phyloP scores from a whole-genome alignment of 331 rosid species.

The Acacia concinna region DNA sequence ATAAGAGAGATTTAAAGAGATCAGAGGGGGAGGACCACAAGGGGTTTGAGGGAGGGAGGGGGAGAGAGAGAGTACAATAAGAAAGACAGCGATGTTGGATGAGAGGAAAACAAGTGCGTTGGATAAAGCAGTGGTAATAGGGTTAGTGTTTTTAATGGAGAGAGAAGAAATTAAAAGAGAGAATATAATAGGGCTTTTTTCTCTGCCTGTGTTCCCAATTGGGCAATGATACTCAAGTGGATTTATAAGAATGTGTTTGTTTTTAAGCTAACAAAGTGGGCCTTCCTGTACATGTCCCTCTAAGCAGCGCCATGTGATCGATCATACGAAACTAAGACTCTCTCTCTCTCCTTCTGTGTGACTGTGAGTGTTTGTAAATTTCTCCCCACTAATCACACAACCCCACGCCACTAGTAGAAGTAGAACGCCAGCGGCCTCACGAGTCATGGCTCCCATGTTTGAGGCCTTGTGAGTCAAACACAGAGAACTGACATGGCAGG shows the following conservation, averaged over 20 bases:
- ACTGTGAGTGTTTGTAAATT: background rate
- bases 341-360: background rate
- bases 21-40: constrained; percentile 48
- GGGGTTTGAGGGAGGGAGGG: background rate
- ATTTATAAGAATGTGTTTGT: constrained; percentile 59
- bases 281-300: constrained; percentile 71
- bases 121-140: constrained; percentile 59
- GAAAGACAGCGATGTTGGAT: constrained; percentile 67
- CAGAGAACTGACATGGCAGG: constrained; percentile 35
- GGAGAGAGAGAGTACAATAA: constrained; percentile 45
- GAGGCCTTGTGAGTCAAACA: constrained; percentile 30
- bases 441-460: constrained; percentile 44
- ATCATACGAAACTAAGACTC: constrained; percentile 52
- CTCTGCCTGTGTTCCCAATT: constrained; percentile 65
- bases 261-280: constrained; percentile 79
- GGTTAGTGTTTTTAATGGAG: constrained; percentile 34
- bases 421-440: constrained; percentile 11
- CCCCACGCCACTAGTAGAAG: constrained; percentile 26
- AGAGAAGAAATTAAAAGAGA: constrained; percentile 14
- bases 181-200: constrained; percentile 32
- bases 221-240: constrained; percentile 80
- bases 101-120: constrained; percentile 68
- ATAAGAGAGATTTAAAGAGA: constrained; percentile 70
- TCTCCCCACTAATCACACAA: constrained; percentile 36
- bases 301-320: constrained; percentile 87